These are phyloP conservation scores for Zygosaccharomyces bailii DNA, from an alignment of 805 yeast species.

Conservation along the genomic window DNA sequence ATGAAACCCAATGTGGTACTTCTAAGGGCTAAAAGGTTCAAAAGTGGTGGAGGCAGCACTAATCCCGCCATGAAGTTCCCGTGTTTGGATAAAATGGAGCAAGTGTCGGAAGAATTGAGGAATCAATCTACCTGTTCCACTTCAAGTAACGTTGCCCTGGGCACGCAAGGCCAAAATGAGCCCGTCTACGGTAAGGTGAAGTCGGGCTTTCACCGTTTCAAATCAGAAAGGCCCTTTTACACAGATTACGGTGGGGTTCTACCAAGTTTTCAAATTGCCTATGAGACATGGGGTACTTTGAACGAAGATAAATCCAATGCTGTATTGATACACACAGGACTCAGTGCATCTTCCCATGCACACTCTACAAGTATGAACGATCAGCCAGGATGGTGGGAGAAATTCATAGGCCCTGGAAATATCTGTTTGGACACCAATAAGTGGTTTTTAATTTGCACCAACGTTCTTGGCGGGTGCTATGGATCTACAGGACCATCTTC, in stretches of 20 bases:
- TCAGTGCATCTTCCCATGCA: conserved; percentile 93
- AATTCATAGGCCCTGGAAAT: conserved; percentile 80
- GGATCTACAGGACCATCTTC: conserved; percentile 94
- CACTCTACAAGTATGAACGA: conserved; percentile 68
- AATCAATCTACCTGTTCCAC: conserved; percentile 8
- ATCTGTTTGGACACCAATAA: conserved; percentile 72
- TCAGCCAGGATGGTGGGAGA: conserved; percentile 93
- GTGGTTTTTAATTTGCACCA: conserved; percentile 82
- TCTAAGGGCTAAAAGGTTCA: conserved; percentile 11
- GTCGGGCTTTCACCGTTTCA: conserved; percentile 61
- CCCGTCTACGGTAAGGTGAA: conserved; percentile 73
- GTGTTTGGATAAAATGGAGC: conserved; percentile 75
- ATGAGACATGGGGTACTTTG: conserved; percentile 86
- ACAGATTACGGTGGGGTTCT: conserved; percentile 80
- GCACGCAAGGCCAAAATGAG: conserved; percentile 51
- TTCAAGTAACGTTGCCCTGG: conserved; percentile 14
- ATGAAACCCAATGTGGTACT: conserved; percentile 9
- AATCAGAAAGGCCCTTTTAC: conserved; percentile 54
- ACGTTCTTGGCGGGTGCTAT: conserved; percentile 90
- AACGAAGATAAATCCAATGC: conserved; percentile 65
- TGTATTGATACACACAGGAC: conserved; percentile 80
- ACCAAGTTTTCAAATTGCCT: conserved; percentile 77
- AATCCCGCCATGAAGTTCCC: conserved; percentile 77
- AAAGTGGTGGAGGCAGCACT: conserved; percentile 27
- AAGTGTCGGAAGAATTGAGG: conserved; percentile 40